Evolutionary conservation across 2,329 filamentous ascomycete genomes (phyloP), one percentile per base, ranked within the genome.

Genomic region (Fusarium zealandicum): DNA sequence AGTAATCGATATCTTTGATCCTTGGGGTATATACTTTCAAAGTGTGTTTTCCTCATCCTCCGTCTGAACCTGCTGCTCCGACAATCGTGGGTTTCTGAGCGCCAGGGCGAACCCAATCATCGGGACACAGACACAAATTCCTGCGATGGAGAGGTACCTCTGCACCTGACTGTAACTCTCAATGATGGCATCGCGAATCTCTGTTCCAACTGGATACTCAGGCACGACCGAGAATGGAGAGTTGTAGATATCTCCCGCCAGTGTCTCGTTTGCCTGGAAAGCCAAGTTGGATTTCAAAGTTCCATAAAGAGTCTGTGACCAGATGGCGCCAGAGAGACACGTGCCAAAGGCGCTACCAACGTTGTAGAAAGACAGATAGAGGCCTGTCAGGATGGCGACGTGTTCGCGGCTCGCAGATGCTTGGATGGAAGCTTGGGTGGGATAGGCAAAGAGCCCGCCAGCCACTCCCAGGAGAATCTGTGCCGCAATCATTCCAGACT

Each of bases 381-480:
- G 66, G 0, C 73, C 72, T 0, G 73, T 77, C 6, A 76, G 51
- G 11, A 76, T 71, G 6, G 73, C 74, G 0, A 77, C 70, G 28
- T 76, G 72, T 38, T 76, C 72, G 20, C 69, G 67, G 1, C 66
- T 66, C 0, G 74, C 72, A 0, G 74, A 73, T 0, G 75, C 72
- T 37, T 77, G 75, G 31, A 76, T 75, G 1, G 73, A 75, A 0
- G 74, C 75, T 41, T 76, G 73, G 0, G 74, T 75, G 0, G 75
- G 75, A 44, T 75, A 77, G 0, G 75, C 71, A 62, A 86, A 86
- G 50, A 87, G 71, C 1, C 84, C 84, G 10, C 82, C 83, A 1
- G 82, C 82, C 35, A 86, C 73, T 36, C 84, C 84, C 3, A 87
- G 73, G 2, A 86, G 69, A 2, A 86, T 71, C 60, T 87, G 82